phyloP scores from a whole-genome alignment of 305 asterid genomes.

The Striga hermonthica region DNA sequence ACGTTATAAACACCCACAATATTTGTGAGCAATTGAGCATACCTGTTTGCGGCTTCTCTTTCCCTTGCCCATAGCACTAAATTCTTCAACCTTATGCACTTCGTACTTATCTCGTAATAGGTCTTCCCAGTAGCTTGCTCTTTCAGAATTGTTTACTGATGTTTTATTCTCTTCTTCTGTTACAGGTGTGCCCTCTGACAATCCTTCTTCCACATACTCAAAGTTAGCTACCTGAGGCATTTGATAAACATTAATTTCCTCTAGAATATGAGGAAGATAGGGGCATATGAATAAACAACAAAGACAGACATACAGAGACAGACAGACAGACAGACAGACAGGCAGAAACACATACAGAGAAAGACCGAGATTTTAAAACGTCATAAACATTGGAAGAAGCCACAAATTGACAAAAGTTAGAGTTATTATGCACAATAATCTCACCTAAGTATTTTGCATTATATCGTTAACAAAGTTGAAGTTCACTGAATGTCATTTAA shows the following conservation, averaged over 20 bases:
- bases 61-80: conserved; percentile 93
- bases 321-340: too few relatives aligned
- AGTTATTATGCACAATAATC: too few relatives aligned
- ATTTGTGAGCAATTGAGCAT: background rate
- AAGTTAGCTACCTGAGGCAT: conserved; percentile 86
- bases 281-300: too few relatives aligned
- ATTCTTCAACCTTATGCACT: conserved; percentile 81
- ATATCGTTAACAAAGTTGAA: too few relatives aligned
- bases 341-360: too few relatives aligned
- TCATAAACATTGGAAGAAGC: too few relatives aligned
- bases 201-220: conserved; percentile 79
- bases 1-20: conserved; percentile 2
- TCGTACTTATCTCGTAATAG: conserved; percentile 79
- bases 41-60: conserved; percentile 97
- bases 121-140: conserved; percentile 85
- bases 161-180: conserved; percentile 55
- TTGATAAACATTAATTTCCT: conserved; percentile 30
- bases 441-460: too few relatives aligned
- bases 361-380: too few relatives aligned
- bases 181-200: conserved; percentile 62
- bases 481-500: too few relatives aligned
- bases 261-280: conserved; percentile 11
- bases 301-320: too few relatives aligned
- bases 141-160: conserved; percentile 64
- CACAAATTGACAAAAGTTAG: too few relatives aligned